Base-by-base conservation (phyloP, 495 filamentous ascomycete species). In the Recurvomyces mirabilis region DNA sequence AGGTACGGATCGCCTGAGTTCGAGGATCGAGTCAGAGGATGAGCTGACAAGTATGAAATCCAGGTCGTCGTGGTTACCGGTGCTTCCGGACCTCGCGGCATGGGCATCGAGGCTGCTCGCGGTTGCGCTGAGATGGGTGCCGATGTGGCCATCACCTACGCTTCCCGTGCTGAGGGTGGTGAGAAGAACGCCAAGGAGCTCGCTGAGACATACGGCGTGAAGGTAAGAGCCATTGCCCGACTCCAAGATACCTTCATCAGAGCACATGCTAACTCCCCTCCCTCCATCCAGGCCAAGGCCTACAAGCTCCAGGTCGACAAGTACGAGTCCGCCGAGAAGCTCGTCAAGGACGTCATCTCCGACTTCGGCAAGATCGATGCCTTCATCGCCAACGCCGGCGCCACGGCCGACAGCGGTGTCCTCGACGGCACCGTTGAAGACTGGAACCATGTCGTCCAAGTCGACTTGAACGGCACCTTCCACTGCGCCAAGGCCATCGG, bases 101-200 rank as follows among this genome's bases (percentile, higher is more conserved):
- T 84, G 68, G 80, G 80, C 41, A 82, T 80, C 51, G 79, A 83
- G 60, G 78, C 79, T 36, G 79, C 80, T 1, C 78, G 78, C 12
- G 80, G 78, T 40, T 78, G 75, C 52, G 80, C 80, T 26, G 80
- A 84, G 55, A 75, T 82, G 67, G 80, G 80, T 25, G 80, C 79
- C 53, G 68, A 82, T 60, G 58, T 84, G 17, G 76, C 77, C 58
- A 68, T 82, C 61, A 80, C 77, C 46, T 83, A 82, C 58, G 54
- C 76, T 41, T 79, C 78, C 3, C 73, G 75, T 7, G 61, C 71
- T 0, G 55, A 72, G 36, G 75, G 73, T 14, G 78, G 72, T 38
- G 72, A 80, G 64, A 73, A 72, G 67, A 80, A 81, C 65, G 77
- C 74, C 38, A 67, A 72, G 47, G 77, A 77, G 51, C 67, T 82